Conservation (phyloP, 495 filamentous ascomycete species). For the Lophium mytilinum region DNA sequence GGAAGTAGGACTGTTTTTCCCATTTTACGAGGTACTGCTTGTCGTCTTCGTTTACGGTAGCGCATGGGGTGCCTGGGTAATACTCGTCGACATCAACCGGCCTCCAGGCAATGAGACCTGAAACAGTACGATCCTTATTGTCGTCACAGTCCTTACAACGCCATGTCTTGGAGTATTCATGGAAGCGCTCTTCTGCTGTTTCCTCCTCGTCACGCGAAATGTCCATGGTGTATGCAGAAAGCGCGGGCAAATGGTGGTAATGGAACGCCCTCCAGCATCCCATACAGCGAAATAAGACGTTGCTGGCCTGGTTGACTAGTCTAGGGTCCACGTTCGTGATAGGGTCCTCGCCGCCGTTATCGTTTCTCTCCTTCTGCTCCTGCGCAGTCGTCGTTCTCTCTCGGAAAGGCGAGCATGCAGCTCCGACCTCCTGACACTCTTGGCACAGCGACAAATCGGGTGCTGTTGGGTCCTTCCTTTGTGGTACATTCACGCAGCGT, state of each 20-base stretch:
- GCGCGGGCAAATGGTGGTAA: constrained; percentile 63
- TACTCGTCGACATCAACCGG: constrained; percentile 49
- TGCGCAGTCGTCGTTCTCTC: constrained; percentile 61
- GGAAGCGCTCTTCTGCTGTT: constrained; percentile 40
- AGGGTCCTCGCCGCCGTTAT: constrained; percentile 72
- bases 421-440: constrained; percentile 52
- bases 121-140: constrained; percentile 48
- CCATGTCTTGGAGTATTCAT: constrained; percentile 62
- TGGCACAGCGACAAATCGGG: constrained; percentile 67
- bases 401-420: constrained; percentile 61
- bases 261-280: constrained; percentile 75
- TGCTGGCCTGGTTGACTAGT: constrained; percentile 64
- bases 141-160: constrained; percentile 64
- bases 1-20: constrained; percentile 67
- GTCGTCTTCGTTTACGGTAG: constrained; percentile 57
- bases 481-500: constrained; percentile 62
- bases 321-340: constrained; percentile 51
- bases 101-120: constrained; percentile 78
- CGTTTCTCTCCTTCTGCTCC: constrained; percentile 70
- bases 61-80: constrained; percentile 37
- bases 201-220: constrained; percentile 36
- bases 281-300: constrained; percentile 71
- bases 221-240: constrained; percentile 30
- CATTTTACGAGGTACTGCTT: constrained; percentile 92
- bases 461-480: constrained; percentile 56